Evolutionary conservation across 306 rosid species (phyloP).

Genomic region (Cicer judaicum): DNA sequence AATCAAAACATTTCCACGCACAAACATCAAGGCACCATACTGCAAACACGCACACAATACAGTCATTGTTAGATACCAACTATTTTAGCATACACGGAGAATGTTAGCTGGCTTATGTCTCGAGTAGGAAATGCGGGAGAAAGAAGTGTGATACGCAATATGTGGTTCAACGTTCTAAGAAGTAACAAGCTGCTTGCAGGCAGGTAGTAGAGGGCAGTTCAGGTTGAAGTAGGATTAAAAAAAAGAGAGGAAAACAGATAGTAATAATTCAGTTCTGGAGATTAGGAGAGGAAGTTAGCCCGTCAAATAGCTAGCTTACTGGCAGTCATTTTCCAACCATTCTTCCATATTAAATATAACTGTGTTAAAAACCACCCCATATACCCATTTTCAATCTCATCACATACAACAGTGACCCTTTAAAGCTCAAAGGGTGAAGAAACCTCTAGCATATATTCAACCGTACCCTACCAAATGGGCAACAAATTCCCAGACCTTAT

Average conservation of each 20-base stretch:
- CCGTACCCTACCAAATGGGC: conserved; percentile 8
- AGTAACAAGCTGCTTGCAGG: neutral
- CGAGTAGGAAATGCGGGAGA: neutral
- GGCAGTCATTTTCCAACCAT: neutral
- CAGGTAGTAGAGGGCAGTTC: conserved; percentile 3
- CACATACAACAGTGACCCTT: neutral
- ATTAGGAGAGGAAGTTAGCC: conserved; percentile 12
- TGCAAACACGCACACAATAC: neutral
- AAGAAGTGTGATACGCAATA: conserved; percentile 9
- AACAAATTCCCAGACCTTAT: neutral
- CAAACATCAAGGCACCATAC: conserved; percentile 11
- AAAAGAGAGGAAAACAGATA: neutral
- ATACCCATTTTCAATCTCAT: conserved; percentile 6
- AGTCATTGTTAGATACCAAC: conserved; percentile 17
- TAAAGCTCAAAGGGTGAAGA: conserved; percentile 5
- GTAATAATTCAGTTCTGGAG: neutral
- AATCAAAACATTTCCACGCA: conserved; percentile 2
- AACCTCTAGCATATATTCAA: neutral
- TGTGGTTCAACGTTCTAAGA: conserved; percentile 15
- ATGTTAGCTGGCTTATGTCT: neutral
- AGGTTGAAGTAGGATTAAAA: neutral
- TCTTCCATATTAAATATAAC: neutral
- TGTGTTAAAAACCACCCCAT: neutral
- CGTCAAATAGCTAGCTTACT: neutral
- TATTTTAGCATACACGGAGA: neutral